Evolutionary conservation across 768 basidiomycete species (phyloP).

Genomic region (Baorangia bicolor): DNA sequence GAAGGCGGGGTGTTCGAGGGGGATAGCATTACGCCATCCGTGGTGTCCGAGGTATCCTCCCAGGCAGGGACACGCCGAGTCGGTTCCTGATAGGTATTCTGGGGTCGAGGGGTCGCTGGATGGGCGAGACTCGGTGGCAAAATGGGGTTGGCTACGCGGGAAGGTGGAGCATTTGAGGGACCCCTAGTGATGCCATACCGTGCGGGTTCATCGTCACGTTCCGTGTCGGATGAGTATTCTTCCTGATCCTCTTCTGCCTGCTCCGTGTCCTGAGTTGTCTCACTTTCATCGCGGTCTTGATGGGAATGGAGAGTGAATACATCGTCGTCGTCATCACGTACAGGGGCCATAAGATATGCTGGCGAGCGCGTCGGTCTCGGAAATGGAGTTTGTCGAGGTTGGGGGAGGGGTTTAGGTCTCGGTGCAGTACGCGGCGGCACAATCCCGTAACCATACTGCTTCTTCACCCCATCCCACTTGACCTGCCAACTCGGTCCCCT

Average conservation of each 20-base stretch:
- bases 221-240: constrained; percentile 17
- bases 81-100: constrained; percentile 9
- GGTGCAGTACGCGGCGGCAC: constrained; percentile 12
- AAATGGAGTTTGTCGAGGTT: constrained; percentile 14
- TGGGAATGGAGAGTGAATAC: constrained; percentile 45
- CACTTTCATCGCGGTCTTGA: constrained; percentile 35
- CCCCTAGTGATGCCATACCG: constrained; percentile 2
- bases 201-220: constrained; percentile 20
- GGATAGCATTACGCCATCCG: constrained; percentile 31
- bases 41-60: constrained; percentile 40
- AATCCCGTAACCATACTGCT: constrained; percentile 44
- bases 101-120: constrained; percentile 31
- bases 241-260: constrained; percentile 13
- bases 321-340: constrained; percentile 40
- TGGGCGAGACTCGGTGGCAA: constrained; percentile 30
- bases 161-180: constrained; percentile 5
- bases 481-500: constrained; percentile 79
- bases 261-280: constrained; percentile 18
- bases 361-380: constrained; percentile 24
- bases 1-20: constrained; percentile 48
- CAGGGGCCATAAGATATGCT: constrained; percentile 24
- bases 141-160: constrained; percentile 23
- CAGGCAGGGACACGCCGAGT: constrained; percentile 24
- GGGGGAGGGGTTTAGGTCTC: constrained; percentile 19
- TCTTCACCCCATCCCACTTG: constrained; percentile 76